These are phyloP conservation scores for Phymatotrichopsis omnivora DNA, from an alignment of 2,329 filamentous ascomycete species.

Conservation along the genomic window DNA sequence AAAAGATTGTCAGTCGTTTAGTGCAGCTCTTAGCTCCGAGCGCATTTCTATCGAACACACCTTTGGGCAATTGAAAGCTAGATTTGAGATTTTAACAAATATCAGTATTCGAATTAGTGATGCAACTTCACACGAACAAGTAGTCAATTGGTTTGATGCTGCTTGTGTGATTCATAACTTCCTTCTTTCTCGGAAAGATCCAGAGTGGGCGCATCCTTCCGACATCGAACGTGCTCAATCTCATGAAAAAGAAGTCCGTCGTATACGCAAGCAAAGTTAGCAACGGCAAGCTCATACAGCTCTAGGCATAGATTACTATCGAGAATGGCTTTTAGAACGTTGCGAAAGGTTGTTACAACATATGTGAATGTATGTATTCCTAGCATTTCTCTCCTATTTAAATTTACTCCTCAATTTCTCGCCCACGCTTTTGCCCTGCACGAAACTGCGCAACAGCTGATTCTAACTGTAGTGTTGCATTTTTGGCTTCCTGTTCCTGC, in stretches of 20 bases:
- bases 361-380: neutral
- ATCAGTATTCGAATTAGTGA: neutral
- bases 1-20: neutral
- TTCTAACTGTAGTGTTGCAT: neutral
- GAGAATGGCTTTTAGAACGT: neutral
- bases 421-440: neutral
- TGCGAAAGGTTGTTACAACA: neutral
- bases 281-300: neutral
- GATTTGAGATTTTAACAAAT: neutral
- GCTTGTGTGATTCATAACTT: slow-evolving; percentile 9
- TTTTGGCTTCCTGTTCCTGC: neutral
- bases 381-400: neutral
- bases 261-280: neutral
- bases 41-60: slow-evolving; percentile 1
- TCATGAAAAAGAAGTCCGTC: neutral
- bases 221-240: neutral
- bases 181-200: neutral
- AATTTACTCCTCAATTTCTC: neutral
- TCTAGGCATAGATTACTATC: neutral
- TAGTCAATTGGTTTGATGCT: slow-evolving; percentile 3
- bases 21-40: neutral
- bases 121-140: neutral
- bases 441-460: neutral
- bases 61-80: slow-evolving; percentile 5
- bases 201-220: neutral